phyloP scores from a whole-genome alignment of 1,284 basidiomycete genomes.

The Malassezia obtusa region DNA sequence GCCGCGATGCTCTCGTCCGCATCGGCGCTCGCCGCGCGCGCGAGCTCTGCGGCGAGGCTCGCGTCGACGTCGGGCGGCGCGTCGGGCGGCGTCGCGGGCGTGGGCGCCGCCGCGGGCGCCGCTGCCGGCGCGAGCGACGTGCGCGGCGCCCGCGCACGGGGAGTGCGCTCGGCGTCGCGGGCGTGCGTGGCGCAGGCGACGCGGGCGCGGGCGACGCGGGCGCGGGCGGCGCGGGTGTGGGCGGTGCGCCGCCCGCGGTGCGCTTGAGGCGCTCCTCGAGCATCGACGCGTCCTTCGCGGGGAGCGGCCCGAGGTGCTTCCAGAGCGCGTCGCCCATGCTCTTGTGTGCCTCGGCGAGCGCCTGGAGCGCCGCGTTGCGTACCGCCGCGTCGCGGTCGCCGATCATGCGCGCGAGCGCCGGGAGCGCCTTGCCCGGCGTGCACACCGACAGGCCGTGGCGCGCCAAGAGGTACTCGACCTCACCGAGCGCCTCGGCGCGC shows the following conservation, averaged over 20 bases:
- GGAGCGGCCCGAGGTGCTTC: conserved; percentile 64
- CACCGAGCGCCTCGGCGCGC: conserved; percentile 72
- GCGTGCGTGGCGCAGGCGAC: not conserved
- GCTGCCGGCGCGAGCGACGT: not conserved
- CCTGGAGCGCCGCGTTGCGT: conserved; percentile 68
- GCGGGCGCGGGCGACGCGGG: not conserved
- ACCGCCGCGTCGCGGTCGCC: conserved; percentile 78
- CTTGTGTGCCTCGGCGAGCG: conserved; percentile 72
- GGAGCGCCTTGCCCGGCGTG: conserved; percentile 63
- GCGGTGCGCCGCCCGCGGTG: conserved; percentile 51
- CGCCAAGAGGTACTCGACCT: conserved; percentile 66
- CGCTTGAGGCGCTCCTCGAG: conserved; percentile 79
- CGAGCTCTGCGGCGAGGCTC: conserved; percentile 32
- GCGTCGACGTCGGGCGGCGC: conserved; percentile 19
- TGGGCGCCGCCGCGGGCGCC: not conserved
- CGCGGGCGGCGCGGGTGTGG: not conserved
- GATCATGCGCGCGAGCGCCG: conserved; percentile 67
- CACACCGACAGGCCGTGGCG: conserved; percentile 73
- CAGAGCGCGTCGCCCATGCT: conserved; percentile 77
- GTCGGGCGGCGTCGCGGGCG: not conserved
- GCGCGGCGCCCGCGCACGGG: not conserved
- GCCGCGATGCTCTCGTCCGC: conserved; percentile 78
- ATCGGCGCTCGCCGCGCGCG: conserved; percentile 66
- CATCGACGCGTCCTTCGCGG: conserved; percentile 78
- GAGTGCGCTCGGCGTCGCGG: not conserved